Evolutionary conservation across 2,329 filamentous ascomycete genomes (phyloP).

Genomic region (Delphinella strobiligena): DNA sequence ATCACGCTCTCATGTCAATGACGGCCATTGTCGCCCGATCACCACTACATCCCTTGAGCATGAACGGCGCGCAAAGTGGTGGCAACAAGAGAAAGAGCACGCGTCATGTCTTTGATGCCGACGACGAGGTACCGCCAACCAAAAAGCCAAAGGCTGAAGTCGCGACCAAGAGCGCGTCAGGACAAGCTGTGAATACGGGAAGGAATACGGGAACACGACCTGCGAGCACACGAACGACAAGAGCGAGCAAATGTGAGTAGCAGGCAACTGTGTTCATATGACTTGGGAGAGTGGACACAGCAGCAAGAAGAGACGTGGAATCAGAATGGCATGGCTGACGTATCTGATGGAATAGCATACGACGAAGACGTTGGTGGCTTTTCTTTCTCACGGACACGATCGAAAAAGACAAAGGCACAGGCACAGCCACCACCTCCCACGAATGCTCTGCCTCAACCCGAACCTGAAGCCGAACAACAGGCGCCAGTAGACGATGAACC

Average conservation of each 20-base stretch:
- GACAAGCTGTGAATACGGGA: conserved; percentile 11
- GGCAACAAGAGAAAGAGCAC: conserved; percentile 30
- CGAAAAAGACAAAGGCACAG: conserved; percentile 21
- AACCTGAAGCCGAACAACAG: neutral
- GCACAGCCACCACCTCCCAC: conserved; percentile 19
- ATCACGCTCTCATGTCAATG: conserved; percentile 6
- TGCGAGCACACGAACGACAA: conserved; percentile 15
- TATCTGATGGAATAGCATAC: conserved; percentile 20
- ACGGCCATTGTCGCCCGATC: conserved; percentile 22
- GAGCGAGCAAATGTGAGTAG: too few relatives aligned
- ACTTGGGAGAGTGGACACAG: too few relatives aligned
- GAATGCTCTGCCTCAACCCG: conserved; percentile 9
- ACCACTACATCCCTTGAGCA: conserved; percentile 34
- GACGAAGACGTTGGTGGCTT: conserved; percentile 38
- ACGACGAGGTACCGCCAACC: conserved; percentile 29
- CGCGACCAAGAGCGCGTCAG: conserved; percentile 21
- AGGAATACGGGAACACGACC: conserved; percentile 17
- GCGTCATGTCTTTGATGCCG: conserved; percentile 30
- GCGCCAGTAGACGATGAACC: neutral
- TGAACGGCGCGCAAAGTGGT: conserved; percentile 33
- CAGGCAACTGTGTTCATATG: too few relatives aligned
- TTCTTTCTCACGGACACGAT: conserved; percentile 31
- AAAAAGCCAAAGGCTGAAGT: conserved; percentile 31
- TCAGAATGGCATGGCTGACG: conserved; percentile 8
- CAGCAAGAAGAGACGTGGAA: too few relatives aligned